Conservation (phyloP, 2,329 filamentous ascomycete species). For the Penicillium sp. region DNA sequence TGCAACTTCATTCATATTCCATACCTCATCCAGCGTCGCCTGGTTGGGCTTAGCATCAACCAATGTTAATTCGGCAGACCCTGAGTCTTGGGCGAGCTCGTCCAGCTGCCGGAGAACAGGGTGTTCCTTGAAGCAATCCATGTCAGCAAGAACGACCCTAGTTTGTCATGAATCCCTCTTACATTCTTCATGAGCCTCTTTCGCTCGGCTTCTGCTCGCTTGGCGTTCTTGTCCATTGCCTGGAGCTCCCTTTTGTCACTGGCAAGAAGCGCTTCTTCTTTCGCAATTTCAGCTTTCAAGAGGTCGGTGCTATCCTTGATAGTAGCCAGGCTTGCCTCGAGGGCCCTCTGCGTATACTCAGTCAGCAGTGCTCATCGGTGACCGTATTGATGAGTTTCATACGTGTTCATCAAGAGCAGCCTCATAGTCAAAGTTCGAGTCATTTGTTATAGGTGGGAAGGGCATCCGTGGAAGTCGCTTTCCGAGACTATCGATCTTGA, state of each 20-base stretch:
- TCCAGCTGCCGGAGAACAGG: slow-evolving; percentile 40
- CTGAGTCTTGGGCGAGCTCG: slow-evolving; percentile 16
- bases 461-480: slow-evolving; percentile 48
- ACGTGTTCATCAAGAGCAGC: slow-evolving; percentile 45
- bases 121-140: slow-evolving; percentile 34
- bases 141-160: slow-evolving; percentile 12
- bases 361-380: slow-evolving; percentile 11
- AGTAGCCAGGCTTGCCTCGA: slow-evolving; percentile 43
- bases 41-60: slow-evolving; percentile 24
- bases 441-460: slow-evolving; percentile 45
- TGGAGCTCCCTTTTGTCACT: slow-evolving; percentile 42
- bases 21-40: slow-evolving; percentile 36
- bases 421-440: slow-evolving; percentile 46
- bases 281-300: slow-evolving; percentile 42
- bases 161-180: slow-evolving; percentile 1
- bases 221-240: slow-evolving; percentile 46
- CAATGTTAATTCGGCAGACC: slow-evolving; percentile 29
- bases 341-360: slow-evolving; percentile 26
- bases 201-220: slow-evolving; percentile 38
- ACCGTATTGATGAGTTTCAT: slow-evolving; percentile 11
- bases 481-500: slow-evolving; percentile 29
- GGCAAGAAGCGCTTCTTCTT: slow-evolving; percentile 44
- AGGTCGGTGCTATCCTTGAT: slow-evolving; percentile 41
- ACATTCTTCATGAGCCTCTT: slow-evolving; percentile 45
- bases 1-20: not conserved